phyloP scores from a whole-genome alignment of 495 filamentous ascomycete species.

The Niebla homalea region DNA sequence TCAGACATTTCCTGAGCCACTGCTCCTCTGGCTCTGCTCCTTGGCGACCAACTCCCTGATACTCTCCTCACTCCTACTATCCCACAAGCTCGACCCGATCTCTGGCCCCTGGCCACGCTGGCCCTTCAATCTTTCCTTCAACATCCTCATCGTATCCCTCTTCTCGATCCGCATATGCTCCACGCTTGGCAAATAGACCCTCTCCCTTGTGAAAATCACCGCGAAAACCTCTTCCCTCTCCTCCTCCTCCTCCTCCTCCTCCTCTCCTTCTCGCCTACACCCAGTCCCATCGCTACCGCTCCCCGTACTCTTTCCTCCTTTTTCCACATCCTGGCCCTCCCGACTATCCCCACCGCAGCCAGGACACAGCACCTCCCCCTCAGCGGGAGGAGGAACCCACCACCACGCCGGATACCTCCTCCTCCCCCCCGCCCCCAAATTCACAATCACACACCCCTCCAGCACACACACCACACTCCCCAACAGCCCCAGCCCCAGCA shows the following conservation, averaged over 20 bases:
- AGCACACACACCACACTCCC: conserved; percentile 51
- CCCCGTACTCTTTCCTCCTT: conserved; percentile 29
- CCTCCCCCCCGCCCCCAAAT: too few relatives aligned
- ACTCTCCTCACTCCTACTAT: too few relatives aligned
- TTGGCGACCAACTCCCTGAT: too few relatives aligned
- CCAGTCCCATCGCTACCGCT: conserved; percentile 32
- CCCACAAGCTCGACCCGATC: neutral
- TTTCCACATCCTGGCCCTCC: conserved; percentile 37
- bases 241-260: conserved; percentile 2
- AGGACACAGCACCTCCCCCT: conserved; percentile 17
- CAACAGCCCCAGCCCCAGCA: conserved; percentile 55
- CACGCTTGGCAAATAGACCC: neutral
- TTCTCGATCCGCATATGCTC: neutral
- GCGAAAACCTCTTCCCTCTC: neutral
- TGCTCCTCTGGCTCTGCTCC: too few relatives aligned
- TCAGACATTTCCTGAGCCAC: too few relatives aligned
- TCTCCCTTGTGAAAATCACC: neutral
- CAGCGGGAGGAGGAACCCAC: conserved; percentile 28
- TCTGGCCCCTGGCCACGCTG: neutral
- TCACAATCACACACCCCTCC: conserved; percentile 59
- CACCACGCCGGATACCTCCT: conserved; percentile 69
- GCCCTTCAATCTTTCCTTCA: neutral
- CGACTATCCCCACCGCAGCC: conserved; percentile 25
- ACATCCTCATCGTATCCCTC: neutral
- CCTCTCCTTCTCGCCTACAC: conserved; percentile 14